Evolutionary conservation across 2,329 filamentous ascomycete species (phyloP).

Genomic region (Ceratocystis cacaofunesta): DNA sequence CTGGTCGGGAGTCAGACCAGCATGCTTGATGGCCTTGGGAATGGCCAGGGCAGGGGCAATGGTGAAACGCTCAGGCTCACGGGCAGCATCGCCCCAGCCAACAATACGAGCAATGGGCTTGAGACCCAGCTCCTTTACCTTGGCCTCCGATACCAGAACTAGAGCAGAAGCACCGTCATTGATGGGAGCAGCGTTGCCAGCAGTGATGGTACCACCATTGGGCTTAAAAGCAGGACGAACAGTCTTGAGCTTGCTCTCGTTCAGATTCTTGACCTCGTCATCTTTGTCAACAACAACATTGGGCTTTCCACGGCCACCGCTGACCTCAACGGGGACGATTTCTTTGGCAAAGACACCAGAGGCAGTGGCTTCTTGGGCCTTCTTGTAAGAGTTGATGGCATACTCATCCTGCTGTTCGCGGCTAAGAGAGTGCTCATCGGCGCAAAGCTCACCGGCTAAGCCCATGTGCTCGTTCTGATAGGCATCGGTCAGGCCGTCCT

Average conservation of each 20-base stretch:
- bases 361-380: constrained; percentile 73
- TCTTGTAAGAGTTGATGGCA: constrained; percentile 88
- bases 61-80: constrained; percentile 88
- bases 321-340: constrained; percentile 79
- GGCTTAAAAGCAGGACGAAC: constrained; percentile 76
- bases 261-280: constrained; percentile 92
- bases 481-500: constrained; percentile 87
- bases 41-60: constrained; percentile 86
- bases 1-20: constrained; percentile 59
- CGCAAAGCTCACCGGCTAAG: constrained; percentile 80
- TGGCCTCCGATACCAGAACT: constrained; percentile 85
- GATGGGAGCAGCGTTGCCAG: constrained; percentile 89
- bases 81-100: constrained; percentile 89
- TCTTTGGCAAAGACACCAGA: constrained; percentile 68
- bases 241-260: constrained; percentile 64
- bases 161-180: constrained; percentile 89
- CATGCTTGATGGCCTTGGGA: constrained; percentile 94
- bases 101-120: constrained; percentile 93
- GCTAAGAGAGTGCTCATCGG: constrained; percentile 62
- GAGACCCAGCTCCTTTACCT: constrained; percentile 78
- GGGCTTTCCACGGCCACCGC: constrained; percentile 81
- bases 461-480: constrained; percentile 98
- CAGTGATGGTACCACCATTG: constrained; percentile 76
- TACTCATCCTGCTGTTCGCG: constrained; percentile 88
- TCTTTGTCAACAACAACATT: constrained; percentile 65